Conservation (phyloP, 495 filamentous ascomycete species). For the Trichoderma virens region DNA sequence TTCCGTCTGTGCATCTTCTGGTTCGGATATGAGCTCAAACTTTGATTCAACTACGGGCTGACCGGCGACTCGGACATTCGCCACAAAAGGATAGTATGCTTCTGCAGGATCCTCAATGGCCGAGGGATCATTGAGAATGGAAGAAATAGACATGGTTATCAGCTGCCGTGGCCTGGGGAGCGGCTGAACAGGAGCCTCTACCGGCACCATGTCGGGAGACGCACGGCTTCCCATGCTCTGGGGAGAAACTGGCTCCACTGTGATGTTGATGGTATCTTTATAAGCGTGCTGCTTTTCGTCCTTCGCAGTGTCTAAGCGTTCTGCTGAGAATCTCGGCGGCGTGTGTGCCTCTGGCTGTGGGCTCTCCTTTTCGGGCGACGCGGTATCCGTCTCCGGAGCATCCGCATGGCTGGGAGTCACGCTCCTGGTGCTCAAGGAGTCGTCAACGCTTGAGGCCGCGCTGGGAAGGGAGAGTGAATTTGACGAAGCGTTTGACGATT, state of each 20-base stretch:
- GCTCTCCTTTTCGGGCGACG: conserved; percentile 32
- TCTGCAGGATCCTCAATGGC: not conserved
- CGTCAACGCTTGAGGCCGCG: not conserved
- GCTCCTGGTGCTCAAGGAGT: conserved; percentile 1
- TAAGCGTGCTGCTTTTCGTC: conserved; percentile 21
- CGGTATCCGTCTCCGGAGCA: conserved; percentile 30
- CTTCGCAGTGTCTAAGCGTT: conserved; percentile 13
- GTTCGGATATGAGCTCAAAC: not conserved
- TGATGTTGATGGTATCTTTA: conserved; percentile 12
- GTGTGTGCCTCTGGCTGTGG: conserved; percentile 28
- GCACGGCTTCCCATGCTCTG: not conserved
- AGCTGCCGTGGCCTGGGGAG: not conserved
- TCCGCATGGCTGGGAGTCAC: conserved; percentile 12
- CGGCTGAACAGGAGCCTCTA: not conserved
- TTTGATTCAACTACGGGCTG: not conserved
- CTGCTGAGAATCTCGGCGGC: conserved; percentile 18
- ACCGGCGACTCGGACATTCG: not conserved
- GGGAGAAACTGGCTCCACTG: conserved; percentile 12
- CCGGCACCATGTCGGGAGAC: not conserved
- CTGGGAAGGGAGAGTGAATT: not conserved
- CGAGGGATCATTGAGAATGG: not conserved
- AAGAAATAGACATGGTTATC: conserved; percentile 2
- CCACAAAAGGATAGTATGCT: not conserved
- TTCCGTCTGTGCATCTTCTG: not conserved
- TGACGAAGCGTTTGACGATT: conserved; percentile 1